Evolutionary conservation across 2,329 filamentous ascomycete species (phyloP).

Genomic region (Claviceps quebecensis): DNA sequence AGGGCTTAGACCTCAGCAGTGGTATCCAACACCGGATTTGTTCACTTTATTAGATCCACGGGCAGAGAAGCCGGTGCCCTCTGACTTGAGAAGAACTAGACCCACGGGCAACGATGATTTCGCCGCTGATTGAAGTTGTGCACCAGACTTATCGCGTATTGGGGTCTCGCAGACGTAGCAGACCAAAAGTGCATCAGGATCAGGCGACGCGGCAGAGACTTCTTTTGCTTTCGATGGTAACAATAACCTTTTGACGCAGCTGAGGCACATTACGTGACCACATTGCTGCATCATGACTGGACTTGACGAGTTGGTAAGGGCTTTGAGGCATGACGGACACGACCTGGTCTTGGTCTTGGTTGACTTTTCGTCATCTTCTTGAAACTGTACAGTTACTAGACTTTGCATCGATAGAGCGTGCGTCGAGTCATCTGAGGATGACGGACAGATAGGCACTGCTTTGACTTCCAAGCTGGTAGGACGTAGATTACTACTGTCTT

Average conservation of each 20-base stretch:
- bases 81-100: slow-evolving; percentile 64
- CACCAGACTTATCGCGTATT: slow-evolving; percentile 39
- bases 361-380: slow-evolving; percentile 45
- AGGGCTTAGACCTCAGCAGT: slow-evolving; percentile 40
- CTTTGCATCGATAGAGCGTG: slow-evolving; percentile 69
- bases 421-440: slow-evolving; percentile 47
- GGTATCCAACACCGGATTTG: slow-evolving; percentile 66
- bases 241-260: slow-evolving; percentile 76
- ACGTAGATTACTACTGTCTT: slow-evolving; percentile 31
- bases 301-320: slow-evolving; percentile 66
- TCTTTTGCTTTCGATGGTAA: slow-evolving; percentile 33
- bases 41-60: slow-evolving; percentile 73
- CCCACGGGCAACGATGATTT: slow-evolving; percentile 52
- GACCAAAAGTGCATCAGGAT: slow-evolving; percentile 29
- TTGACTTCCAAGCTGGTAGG: slow-evolving; percentile 49
- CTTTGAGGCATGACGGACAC: slow-evolving; percentile 79
- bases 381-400: slow-evolving; percentile 64
- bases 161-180: slow-evolving; percentile 85
- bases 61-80: slow-evolving; percentile 86
- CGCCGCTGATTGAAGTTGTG: slow-evolving; percentile 31
- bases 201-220: slow-evolving; percentile 14
- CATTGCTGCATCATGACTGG: slow-evolving; percentile 77
- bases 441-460: slow-evolving; percentile 60
- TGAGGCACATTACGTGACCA: slow-evolving; percentile 80
- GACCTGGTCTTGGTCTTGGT: slow-evolving; percentile 31